Evolutionary conservation across 2,329 filamentous ascomycete genomes (phyloP).

Genomic region (Trichophyton rubrum): DNA sequence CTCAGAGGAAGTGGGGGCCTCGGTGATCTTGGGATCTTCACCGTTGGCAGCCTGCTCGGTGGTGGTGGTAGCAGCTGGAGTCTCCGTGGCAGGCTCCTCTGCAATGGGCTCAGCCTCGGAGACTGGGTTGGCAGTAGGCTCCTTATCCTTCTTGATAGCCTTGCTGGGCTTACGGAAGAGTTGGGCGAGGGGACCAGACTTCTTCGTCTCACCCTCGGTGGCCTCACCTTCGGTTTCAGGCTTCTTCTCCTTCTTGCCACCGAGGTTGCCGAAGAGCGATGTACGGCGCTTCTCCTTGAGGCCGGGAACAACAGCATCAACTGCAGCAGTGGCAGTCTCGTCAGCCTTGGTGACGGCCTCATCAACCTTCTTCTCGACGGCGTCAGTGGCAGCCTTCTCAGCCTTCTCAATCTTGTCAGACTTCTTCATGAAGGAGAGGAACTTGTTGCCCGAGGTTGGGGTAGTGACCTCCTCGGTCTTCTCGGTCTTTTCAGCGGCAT

Average conservation of each 20-base stretch:
- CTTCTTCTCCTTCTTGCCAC: slow-evolving; percentile 42
- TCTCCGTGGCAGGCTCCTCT: slow-evolving; percentile 20
- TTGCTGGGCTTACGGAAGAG: slow-evolving; percentile 40
- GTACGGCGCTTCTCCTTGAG: slow-evolving; percentile 39
- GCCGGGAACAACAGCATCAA: slow-evolving; percentile 29
- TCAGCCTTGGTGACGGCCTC: slow-evolving; percentile 12
- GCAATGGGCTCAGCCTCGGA: slow-evolving; percentile 17
- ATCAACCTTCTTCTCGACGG: slow-evolving; percentile 14
- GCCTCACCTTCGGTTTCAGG: slow-evolving; percentile 35
- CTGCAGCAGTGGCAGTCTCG: slow-evolving; percentile 17
- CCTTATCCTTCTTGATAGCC: slow-evolving; percentile 33
- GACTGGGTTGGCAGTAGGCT: slow-evolving; percentile 20
- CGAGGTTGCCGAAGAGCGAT: slow-evolving; percentile 44
- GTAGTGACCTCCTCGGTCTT: slow-evolving; percentile 15
- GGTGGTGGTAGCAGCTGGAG: slow-evolving; percentile 13
- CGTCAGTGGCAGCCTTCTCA: slow-evolving; percentile 10
- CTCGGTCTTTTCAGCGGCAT: slow-evolving; percentile 19
- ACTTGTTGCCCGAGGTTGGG: slow-evolving; percentile 22
- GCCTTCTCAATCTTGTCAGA: slow-evolving; percentile 16
- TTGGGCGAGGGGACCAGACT: slow-evolving; percentile 21
- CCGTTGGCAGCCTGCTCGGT: slow-evolving; percentile 19
- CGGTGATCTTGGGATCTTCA: slow-evolving; percentile 7
- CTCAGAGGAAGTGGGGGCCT: slow-evolving; percentile 15
- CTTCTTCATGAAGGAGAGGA: slow-evolving; percentile 24
- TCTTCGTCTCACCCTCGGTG: slow-evolving; percentile 33